These are phyloP conservation scores for Agaricus blazei DNA, from an alignment of 768 basidiomycete species.

Conservation along the genomic window DNA sequence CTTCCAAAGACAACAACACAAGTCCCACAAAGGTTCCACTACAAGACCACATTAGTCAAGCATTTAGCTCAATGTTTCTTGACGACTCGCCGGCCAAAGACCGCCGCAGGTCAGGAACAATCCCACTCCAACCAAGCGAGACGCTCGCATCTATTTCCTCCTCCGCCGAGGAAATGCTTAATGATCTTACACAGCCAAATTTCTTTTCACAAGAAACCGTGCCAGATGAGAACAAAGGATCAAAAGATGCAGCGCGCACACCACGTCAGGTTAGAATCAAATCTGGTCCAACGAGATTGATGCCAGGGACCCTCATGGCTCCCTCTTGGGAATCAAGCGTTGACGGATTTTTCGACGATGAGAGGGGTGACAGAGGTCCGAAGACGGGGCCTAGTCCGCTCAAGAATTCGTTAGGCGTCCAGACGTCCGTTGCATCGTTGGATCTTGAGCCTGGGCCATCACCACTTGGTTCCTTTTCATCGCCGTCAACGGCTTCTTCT, in stretches of 20 bases:
- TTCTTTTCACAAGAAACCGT: conserved; percentile 28
- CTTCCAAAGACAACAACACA: conserved; percentile 6
- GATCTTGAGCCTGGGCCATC: background rate
- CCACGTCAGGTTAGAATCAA: conserved; percentile 15
- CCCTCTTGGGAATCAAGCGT: conserved; percentile 42
- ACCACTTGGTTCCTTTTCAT: conserved; percentile 12
- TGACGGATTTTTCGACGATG: conserved; percentile 16
- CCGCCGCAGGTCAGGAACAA: conserved; percentile 11
- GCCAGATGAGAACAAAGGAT: conserved; percentile 16
- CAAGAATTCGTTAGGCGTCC: conserved; percentile 13
- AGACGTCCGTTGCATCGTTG: conserved; percentile 10
- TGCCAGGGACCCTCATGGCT: conserved; percentile 54
- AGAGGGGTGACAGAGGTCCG: conserved; percentile 9
- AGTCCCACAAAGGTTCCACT: background rate
- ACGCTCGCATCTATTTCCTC: conserved; percentile 49
- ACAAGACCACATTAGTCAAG: conserved; percentile 28
- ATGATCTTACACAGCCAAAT: conserved; percentile 39
- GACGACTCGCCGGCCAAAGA: conserved; percentile 21
- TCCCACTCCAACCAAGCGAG: conserved; percentile 17
- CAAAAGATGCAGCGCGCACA: conserved; percentile 17
- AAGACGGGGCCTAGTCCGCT: conserved; percentile 17
- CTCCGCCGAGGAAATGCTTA: conserved; percentile 42
- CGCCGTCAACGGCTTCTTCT: conserved; percentile 10
- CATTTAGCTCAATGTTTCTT: conserved; percentile 44
- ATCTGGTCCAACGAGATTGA: conserved; percentile 30